Evolutionary conservation across 1,284 basidiomycete genomes (phyloP), one percentile per base, ranked within the genome.

Genomic region (Abortiporus biennis): DNA sequence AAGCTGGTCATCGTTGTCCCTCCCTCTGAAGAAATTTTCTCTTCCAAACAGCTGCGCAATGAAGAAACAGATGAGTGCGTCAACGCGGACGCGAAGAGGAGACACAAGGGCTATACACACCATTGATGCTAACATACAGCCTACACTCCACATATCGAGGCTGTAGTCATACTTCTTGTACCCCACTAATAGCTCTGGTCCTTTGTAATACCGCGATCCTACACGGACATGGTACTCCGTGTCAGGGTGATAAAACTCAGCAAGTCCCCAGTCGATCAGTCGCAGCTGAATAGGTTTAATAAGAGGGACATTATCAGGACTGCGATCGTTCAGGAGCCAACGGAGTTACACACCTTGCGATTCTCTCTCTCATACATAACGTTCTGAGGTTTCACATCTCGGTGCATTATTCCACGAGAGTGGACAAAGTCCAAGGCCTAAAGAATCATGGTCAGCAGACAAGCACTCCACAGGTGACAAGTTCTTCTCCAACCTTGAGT

Each of bases 321-420:
- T 15, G 32, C 31, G 34, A 38, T 5, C 16, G n/a, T n/a, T n/a
- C n/a, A n/a, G n/a, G n/a, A n/a, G n/a, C n/a, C n/a, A n/a, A n/a
- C n/a, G n/a, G n/a, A 30, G 21, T 12, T 3, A 30, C 33, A 21
- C 56, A 86, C 84, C 70, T 85, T 82, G 49, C 85, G 76, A 54
- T 77, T 77, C 51, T 83, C 75, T 57, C 88, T 82, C 65, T 94
- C 87, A 50, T 90, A 90, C 88, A 93, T 92, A 48, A 93, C 86
- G 57, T 93, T 93, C 52, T 85, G 86, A 1, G 91, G 91, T 62
- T 93, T 93, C 46, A 93, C 88, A 54, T 94, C 91, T 38, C 91
- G 76, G 58, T 93, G 91, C 81, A 92, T 92, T 58, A 92, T 87
- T 21, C 91, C 91, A 51, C 86, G 77, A 8, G 87, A 87, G 59